phyloP scores from a whole-genome alignment of 371 early-diverging fungal species.

The Mucor racemosus region DNA sequence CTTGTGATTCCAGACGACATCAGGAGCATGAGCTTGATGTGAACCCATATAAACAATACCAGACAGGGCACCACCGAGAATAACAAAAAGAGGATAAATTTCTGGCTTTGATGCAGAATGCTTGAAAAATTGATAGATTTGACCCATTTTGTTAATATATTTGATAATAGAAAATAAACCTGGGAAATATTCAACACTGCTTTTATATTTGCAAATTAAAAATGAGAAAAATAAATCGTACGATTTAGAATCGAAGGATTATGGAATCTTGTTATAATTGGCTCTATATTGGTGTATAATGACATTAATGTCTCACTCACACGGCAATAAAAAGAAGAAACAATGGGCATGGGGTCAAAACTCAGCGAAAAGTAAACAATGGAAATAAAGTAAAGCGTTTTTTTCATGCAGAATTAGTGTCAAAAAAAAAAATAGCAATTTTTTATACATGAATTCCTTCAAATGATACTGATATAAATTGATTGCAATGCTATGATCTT shows the following conservation, averaged over 20 bases:
- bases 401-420: not conserved
- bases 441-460: not conserved
- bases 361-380: constrained; percentile 1
- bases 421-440: not conserved
- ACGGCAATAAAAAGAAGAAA: not conserved
- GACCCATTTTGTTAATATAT: constrained; percentile 13
- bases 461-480: no score
- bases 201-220: not conserved
- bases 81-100: constrained; percentile 38
- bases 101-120: constrained; percentile 37
- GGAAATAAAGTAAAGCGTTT: not conserved
- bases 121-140: constrained; percentile 31
- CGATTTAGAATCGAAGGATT: constrained; percentile 5
- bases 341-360: constrained; percentile 8
- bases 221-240: not conserved
- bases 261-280: not conserved
- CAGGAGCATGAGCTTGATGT: constrained; percentile 39
- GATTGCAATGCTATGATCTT: not conserved
- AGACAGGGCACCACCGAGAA: constrained; percentile 33
- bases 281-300: not conserved
- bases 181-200: not conserved
- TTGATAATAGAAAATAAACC: not conserved
- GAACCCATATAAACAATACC: constrained; percentile 35
- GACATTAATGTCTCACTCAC: constrained; percentile 1
- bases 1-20: constrained; percentile 49